These are phyloP conservation scores for Daedaleopsis sinensis DNA, from an alignment of 768 basidiomycete species.

Conservation along the genomic window DNA sequence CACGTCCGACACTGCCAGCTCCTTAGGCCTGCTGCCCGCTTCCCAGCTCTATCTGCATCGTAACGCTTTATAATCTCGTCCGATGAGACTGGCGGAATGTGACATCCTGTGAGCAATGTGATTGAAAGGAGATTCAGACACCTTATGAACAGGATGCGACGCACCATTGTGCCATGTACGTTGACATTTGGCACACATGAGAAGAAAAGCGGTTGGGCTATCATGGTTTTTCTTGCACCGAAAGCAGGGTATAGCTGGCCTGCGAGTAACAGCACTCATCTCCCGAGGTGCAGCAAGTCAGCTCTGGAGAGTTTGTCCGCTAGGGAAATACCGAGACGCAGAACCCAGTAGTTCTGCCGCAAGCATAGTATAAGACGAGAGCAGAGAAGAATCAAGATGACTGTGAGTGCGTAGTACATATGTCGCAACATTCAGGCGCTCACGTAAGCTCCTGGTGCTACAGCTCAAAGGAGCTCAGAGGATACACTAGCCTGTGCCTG, in stretches of 20 bases:
- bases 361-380: not conserved
- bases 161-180: constrained; percentile 24
- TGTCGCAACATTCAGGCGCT: too few species aligned
- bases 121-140: too few species aligned
- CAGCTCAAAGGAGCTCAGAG: too few species aligned
- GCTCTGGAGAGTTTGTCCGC: too few species aligned
- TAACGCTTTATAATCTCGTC: constrained; percentile 15
- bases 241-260: constrained; percentile 8
- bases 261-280: constrained; percentile 1
- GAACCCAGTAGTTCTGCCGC: not conserved
- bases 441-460: too few species aligned
- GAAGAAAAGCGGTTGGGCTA: constrained; percentile 14
- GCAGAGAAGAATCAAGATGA: too few species aligned
- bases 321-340: not conserved
- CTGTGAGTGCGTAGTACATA: too few species aligned
- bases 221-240: constrained; percentile 16
- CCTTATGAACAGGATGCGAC: not conserved
- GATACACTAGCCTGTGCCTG: too few species aligned
- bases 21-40: constrained; percentile 6
- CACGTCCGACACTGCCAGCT: constrained; percentile 20
- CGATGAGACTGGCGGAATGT: constrained; percentile 20
- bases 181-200: constrained; percentile 19
- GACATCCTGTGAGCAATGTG: constrained; percentile 10
- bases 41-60: constrained; percentile 9
- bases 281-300: too few species aligned